A percentile compares a stretch with the other conserved stretches of the same genome.
These are phyloP conservation scores for Cladophialophora bantiana DNA, from an alignment of 2,329 filamentous ascomycete genomes.

Conservation along the genomic window DNA sequence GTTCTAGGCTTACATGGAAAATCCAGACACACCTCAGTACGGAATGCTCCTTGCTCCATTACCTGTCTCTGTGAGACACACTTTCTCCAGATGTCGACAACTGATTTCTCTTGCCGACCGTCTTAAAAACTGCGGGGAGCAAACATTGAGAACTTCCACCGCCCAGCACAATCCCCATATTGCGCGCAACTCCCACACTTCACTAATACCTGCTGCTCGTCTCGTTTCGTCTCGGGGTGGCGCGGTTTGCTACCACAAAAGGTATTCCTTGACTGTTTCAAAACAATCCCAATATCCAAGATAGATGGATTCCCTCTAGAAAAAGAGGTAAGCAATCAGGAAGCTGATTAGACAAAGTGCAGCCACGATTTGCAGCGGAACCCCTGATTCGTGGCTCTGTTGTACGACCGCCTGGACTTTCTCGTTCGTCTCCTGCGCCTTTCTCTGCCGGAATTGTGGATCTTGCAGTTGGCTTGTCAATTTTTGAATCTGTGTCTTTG, in stretches of 20 bases:
- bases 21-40: constrained; percentile 12
- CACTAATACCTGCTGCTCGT: neutral
- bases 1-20: constrained; percentile 35
- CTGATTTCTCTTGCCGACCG: neutral
- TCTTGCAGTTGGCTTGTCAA: constrained; percentile 71
- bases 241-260: constrained; percentile 7
- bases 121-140: neutral
- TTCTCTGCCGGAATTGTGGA: constrained; percentile 79
- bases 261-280: constrained; percentile 5
- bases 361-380: constrained; percentile 85
- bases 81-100: neutral
- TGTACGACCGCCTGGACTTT: constrained; percentile 60
- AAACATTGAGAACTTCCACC: neutral
- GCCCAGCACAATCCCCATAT: neutral
- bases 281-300: constrained; percentile 25
- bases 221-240: constrained; percentile 15
- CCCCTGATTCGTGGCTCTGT: constrained; percentile 63
- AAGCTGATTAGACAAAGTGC: constrained; percentile 87
- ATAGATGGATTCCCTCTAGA: constrained; percentile 61
- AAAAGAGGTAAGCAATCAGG: constrained; percentile 93
- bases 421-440: constrained; percentile 64
- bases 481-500: constrained; percentile 73
- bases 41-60: constrained; percentile 12
- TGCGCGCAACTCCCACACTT: constrained; percentile 2
- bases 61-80: constrained; percentile 11